Base-by-base conservation (phyloP, 164 flowering plant genomes). In the Piper longum region DNA sequence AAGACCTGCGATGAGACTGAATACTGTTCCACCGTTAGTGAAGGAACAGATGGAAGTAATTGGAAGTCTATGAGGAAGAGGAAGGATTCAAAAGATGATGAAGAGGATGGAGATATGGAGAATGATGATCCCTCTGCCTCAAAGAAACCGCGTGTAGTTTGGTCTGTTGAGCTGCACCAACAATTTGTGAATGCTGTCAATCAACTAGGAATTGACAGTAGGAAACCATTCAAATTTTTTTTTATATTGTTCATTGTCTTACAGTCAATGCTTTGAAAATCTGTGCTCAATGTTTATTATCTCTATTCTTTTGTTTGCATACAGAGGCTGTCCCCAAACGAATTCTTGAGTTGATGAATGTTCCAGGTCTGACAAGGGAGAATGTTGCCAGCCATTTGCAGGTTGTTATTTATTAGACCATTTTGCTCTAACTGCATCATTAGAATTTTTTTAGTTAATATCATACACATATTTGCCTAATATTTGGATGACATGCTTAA, bases 241-340 rank as follows among this genome's bases (percentile, higher is more conserved):
- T 57, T 4, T 57, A 19, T 16, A 48, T 48, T 48, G 52, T 48
- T 48, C 52, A 9, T 48, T 48, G 14, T 48, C 9, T 48, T 9
- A 14, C 14, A 9, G 7, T 12, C 14, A 48, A 48, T 9, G 14
- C 3, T 48, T 9, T 5, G 7, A 1, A 2, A 48, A 2, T 48
- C 1, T 48, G 14, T 57, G 41, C 60, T 26, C 5, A 1, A 41
- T 57, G 5, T 9, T 48, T 36, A 57, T 36, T 36, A 26, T 19
- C 13, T 60, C 16, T 36, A 0, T 67, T 6, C 13, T 2, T 61
- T 19, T 62, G 51, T 17, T 62, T 51, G 51, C 16, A 16, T 75
- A 67, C 95, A 90, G 97, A 90, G 82, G 97, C 97, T 67, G 97
- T 90, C 56, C 97, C 97, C 16, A 90, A 90, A 70, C 76, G 89